phyloP scores from a whole-genome alignment of 2,329 filamentous ascomycete species.

The Aspergillus tubingensis region DNA sequence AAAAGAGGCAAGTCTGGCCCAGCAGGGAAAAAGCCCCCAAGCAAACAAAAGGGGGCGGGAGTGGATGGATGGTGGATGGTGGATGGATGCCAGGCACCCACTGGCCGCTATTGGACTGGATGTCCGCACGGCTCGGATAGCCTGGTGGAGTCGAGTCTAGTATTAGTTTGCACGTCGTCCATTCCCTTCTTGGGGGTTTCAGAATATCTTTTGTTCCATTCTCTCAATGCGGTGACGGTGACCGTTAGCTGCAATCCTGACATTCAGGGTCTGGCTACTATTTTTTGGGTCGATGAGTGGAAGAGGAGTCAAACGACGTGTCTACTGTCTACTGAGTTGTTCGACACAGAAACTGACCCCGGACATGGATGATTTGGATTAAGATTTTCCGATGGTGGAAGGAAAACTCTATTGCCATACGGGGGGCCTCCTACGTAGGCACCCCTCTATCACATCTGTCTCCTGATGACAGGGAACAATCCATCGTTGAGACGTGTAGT shows the following conservation, averaged over 20 bases:
- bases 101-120: constrained; percentile 12
- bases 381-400: not conserved
- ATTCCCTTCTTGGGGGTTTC: not conserved
- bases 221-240: not conserved
- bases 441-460: not conserved
- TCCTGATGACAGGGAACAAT: too few species aligned
- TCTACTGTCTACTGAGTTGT: too few species aligned
- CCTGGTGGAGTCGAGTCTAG: too few species aligned
- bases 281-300: too few species aligned
- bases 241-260: not conserved
- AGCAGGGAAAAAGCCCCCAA: not conserved
- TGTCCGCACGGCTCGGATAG: constrained; percentile 17
- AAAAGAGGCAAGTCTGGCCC: constrained; percentile 8
- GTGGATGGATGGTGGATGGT: not conserved
- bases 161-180: too few species aligned
- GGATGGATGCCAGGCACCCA: constrained; percentile 1
- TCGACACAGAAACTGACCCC: too few species aligned
- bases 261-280: not conserved
- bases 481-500: too few species aligned
- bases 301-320: too few species aligned
- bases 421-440: too few species aligned
- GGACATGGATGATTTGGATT: not conserved
- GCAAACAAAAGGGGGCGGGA: constrained; percentile 4
- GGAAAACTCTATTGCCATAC: not conserved
- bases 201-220: not conserved